phyloP scores from a whole-genome alignment of 2,329 filamentous ascomycete species.

The Apiospora phragmitis region DNA sequence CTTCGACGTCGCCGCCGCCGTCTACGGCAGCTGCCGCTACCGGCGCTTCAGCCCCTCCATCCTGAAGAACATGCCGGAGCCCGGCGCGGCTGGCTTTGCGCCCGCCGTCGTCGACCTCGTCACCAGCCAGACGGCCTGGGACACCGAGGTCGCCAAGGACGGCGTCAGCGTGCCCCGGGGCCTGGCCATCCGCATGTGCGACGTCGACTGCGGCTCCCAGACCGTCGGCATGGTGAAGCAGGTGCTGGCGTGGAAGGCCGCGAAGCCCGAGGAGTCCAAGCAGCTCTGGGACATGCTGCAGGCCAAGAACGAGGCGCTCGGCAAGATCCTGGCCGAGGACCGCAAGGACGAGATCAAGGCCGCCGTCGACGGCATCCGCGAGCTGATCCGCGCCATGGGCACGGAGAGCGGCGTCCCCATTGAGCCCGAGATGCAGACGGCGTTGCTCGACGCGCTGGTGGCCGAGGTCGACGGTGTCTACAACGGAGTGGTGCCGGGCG shows the following conservation, averaged over 20 bases:
- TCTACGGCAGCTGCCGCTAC: conserved; percentile 90
- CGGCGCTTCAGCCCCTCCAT: conserved; percentile 85
- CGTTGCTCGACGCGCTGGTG: conserved; percentile 74
- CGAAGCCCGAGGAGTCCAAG: conserved; percentile 64
- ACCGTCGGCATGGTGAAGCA: conserved; percentile 96
- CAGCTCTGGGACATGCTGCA: conserved; percentile 77
- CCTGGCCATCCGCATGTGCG: conserved; percentile 84
- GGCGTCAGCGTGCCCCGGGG: conserved; percentile 71
- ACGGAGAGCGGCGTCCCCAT: conserved; percentile 75
- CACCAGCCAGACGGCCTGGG: conserved; percentile 68
- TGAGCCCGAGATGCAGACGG: conserved; percentile 83
- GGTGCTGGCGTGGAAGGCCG: conserved; percentile 78
- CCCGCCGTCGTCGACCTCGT: conserved; percentile 65
- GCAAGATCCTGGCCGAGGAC: conserved; percentile 58
- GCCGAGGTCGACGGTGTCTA: conserved; percentile 73
- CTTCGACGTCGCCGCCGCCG: conserved; percentile 91
- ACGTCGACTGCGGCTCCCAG: conserved; percentile 91
- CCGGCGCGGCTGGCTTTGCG: conserved; percentile 67
- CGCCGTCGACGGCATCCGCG: conserved; percentile 54
- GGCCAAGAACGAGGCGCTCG: conserved; percentile 69
- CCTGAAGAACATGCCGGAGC: conserved; percentile 66
- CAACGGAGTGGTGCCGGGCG: conserved; percentile 90
- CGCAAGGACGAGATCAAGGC: conserved; percentile 42
- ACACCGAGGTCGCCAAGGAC: conserved; percentile 72
- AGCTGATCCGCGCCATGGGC: conserved; percentile 76